Evolutionary conservation across 2,329 filamentous ascomycete species (phyloP).

Genomic region (Ophiostoma ulmi): DNA sequence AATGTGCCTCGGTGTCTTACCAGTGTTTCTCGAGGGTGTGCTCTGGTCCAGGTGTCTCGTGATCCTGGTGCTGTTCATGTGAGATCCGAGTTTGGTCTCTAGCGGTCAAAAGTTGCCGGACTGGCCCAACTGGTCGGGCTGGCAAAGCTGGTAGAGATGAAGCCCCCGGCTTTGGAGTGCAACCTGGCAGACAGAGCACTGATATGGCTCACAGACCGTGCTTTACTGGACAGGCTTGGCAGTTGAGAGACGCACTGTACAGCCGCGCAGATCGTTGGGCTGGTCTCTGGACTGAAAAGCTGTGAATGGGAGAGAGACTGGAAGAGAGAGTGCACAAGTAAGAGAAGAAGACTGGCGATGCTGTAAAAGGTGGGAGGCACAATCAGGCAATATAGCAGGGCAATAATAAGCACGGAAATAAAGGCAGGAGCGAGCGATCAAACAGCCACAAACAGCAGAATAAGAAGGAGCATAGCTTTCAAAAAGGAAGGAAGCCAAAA

Average conservation of each 20-base stretch:
- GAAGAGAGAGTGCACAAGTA: neutral
- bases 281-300: neutral
- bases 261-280: neutral
- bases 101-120: no score
- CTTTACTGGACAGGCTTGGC: neutral
- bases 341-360: neutral
- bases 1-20: neutral
- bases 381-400: neutral
- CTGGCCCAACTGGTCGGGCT: no score
- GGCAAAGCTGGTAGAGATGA: no score
- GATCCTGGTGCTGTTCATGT: neutral
- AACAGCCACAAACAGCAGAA: neutral
- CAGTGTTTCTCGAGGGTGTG: neutral
- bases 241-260: neutral
- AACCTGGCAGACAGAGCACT: neutral
- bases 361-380: no score
- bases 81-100: no score
- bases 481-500: neutral
- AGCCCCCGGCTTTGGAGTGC: neutral
- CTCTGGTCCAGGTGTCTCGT: neutral
- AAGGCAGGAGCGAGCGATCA: neutral
- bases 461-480: neutral
- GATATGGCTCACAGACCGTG: neutral
- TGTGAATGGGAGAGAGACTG: neutral
- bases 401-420: neutral